Evolutionary conservation across 257 asterid genomes (phyloP), one percentile per base, ranked within the genome.

Genomic region (Asclepias syriaca): DNA sequence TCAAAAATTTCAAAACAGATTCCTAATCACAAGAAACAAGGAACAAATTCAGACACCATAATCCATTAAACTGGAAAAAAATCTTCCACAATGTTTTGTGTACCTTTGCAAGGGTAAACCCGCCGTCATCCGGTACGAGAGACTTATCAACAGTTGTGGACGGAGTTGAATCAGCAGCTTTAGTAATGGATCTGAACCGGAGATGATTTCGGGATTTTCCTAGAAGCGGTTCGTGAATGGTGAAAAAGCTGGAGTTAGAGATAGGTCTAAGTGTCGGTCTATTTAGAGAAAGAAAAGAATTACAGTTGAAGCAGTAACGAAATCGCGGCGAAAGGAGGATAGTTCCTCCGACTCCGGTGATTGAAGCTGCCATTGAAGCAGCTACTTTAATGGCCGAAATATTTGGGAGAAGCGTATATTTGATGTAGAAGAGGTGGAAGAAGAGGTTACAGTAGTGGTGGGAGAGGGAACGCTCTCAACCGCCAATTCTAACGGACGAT

Each of bases 141-240:
- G 83, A 5, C 73, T 89, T 90, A 61, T 81, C 91, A 19, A 87
- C 56, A 15, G 82, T 51, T 10, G 69, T 15, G 32, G 96, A 49
- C 87, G 78, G 98, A 79, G 98, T 88, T 3, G 99, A 87, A 59
- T 92, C 97, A 66, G 90, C 97, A 16, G 97, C 98, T 77, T 75
- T 81, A 29, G 76, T 59, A 66, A 86, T 59, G 65, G 87, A 66
- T 67, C 74, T 67, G 60, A 79, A 71, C n/a, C 84, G 81, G 24
- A 68, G 57, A 76, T 21, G 74, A 60, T 72, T 63, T 10, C 61
- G 79, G 68, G 68, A 53, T 71, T 74, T 84, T 61, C 59, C 53
- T 1, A 70, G 72, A 78, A 77, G 19, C 14, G 74, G 76, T 51
- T 22, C 78, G 73, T 68, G 83, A 73, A 70, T 57, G 73, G 64